Evolutionary conservation across 176 grass and related monocot species (phyloP), one percentile per base, ranked within the genome.

Genomic region (Pontederia paniculata): DNA sequence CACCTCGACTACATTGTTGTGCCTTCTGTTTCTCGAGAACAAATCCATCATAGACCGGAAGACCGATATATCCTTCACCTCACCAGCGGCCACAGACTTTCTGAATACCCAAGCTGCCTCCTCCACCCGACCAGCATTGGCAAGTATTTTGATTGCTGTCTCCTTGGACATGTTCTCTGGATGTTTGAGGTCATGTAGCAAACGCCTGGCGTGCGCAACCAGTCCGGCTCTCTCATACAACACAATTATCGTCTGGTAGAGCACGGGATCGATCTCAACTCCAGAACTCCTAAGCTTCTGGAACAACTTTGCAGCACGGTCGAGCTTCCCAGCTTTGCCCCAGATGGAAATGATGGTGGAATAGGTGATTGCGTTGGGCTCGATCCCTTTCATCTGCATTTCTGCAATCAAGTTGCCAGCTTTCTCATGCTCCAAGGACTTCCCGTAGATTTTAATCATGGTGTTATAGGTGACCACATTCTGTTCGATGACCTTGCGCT

Each of bases 401-500:
- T 90, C 77, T 57, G 83, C 86, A 55, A 97, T 69, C 59, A 97
- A 63, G 60, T 72, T 81, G 63, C 82, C 81, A 20, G 91, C 86
- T 52, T 90, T 97, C 71, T 97, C 83, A 73, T 97, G 79, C 68
- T 97, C 91, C 53, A 88, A 71, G 12, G 91, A 78, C 67, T 88
- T 97, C 64, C 91, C 91, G 71, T 97, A 83, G 73, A 97, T 81
- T 50, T 74, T 52, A 28, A 97, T 83, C 86, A 97, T 87, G 63
- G 91, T 90, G 74, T 97, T 97, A 67, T 90, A 97, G 43, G 86
- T 90, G 62, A 97, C 79, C 7, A 89, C 83, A 68, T 97, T 97
- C 48, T 88, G 91, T 43, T 48, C 77, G 43, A 90, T 57, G 52
- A 13, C 49, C 58, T 55, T 77, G 8, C 21, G 62, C 56, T 82